phyloP scores from a whole-genome alignment of 768 basidiomycete species.

The Lactarius hengduanensis region DNA sequence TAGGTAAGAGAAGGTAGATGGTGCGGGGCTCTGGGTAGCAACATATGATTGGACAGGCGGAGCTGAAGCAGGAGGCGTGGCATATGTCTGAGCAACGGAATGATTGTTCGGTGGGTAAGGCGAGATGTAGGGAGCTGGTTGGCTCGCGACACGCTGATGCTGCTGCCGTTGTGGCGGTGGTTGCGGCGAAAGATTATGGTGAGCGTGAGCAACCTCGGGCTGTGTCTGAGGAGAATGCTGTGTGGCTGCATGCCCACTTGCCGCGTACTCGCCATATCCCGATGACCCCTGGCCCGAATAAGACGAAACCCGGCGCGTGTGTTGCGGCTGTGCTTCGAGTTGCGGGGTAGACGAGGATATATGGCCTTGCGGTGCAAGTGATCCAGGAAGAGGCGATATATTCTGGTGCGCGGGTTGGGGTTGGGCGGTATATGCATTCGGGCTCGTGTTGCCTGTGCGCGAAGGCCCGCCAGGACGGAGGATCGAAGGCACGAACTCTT shows the following conservation, averaged over 20 bases:
- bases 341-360: not conserved
- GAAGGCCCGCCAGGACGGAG: slow-evolving; percentile 22
- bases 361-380: slow-evolving; percentile 2
- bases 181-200: not conserved
- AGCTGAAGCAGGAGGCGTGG: not conserved
- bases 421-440: not conserved
- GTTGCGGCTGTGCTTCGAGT: not conserved
- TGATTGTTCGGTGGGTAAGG: slow-evolving; percentile 11
- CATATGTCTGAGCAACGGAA: not conserved
- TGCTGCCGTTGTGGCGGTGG: not conserved
- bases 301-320: not conserved
- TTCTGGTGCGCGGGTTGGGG: not conserved
- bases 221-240: slow-evolving; percentile 21
- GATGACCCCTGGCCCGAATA: not conserved
- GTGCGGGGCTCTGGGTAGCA: slow-evolving; percentile 1
- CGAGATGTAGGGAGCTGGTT: not conserved
- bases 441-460: not conserved
- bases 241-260: slow-evolving; percentile 4
- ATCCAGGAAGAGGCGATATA: not conserved
- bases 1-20: slow-evolving; percentile 5
- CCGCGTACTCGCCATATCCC: not conserved
- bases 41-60: slow-evolving; percentile 4
- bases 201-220: slow-evolving; percentile 7
- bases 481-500: slow-evolving; percentile 17
- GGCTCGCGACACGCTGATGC: slow-evolving; percentile 4